These are phyloP conservation scores for Serendipita sp. DNA, from an alignment of 768 basidiomycete genomes.

Conservation along the genomic window DNA sequence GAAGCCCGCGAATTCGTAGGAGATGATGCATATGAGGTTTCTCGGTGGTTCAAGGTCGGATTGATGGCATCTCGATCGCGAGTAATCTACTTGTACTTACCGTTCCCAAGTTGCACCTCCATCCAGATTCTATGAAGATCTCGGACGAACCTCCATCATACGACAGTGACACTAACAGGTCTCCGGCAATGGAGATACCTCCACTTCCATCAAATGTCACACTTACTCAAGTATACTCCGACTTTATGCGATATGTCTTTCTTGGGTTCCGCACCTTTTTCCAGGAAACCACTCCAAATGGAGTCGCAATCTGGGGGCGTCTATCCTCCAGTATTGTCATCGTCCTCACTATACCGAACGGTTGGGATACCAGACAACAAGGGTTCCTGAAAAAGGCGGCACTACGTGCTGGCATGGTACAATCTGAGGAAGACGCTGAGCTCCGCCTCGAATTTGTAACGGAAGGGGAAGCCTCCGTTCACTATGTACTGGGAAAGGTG, in stretches of 20 bases:
- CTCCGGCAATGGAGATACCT: not conserved
- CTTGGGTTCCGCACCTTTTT: not conserved
- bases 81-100: not conserved
- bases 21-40: not conserved
- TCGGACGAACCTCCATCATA: not conserved
- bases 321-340: not conserved
- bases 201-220: not conserved
- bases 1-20: not conserved
- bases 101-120: not conserved
- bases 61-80: not conserved
- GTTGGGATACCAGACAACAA: not conserved
- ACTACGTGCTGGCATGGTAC: not conserved
- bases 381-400: not conserved
- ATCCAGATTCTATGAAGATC: slow-evolving; percentile 5
- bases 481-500: not conserved
- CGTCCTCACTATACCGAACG: not conserved
- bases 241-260: not conserved
- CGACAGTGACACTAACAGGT: not conserved
- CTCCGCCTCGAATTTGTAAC: not conserved
- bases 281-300: not conserved
- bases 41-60: not conserved
- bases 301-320: not conserved
- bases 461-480: not conserved
- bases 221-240: not conserved
- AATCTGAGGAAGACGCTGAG: not conserved